Percentiles rank a stretch among this genome's conserved stretches.
phyloP scores from a whole-genome alignment of 208 protist species.

The Leishmania tarentolae region DNA sequence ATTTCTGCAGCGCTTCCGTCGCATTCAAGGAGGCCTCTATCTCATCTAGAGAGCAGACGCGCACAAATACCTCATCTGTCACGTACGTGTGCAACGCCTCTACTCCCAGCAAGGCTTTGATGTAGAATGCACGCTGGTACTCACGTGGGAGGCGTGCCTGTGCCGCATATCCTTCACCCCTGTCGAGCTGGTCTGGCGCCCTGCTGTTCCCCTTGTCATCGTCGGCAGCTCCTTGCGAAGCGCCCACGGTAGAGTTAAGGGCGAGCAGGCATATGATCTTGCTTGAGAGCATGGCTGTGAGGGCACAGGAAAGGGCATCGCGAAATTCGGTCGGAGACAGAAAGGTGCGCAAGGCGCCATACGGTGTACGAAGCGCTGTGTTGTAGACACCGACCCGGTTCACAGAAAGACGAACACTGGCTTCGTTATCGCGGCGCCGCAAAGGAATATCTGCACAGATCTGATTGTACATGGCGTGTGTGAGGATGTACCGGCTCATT shows the following conservation, averaged over 20 bases:
- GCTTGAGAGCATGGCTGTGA: slow-evolving; percentile 42
- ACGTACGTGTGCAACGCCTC: slow-evolving; percentile 56
- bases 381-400: slow-evolving; percentile 49
- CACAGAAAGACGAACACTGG: slow-evolving; percentile 36
- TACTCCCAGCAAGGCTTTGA: slow-evolving; percentile 65
- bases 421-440: slow-evolving; percentile 15
- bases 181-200: background rate
- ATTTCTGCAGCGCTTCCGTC: slow-evolving; percentile 35
- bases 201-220: background rate
- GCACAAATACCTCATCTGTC: slow-evolving; percentile 44
- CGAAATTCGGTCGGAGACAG: slow-evolving; percentile 66
- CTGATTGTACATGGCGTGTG: slow-evolving; percentile 8
- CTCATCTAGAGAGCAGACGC: slow-evolving; percentile 59
- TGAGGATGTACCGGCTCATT: background rate
- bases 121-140: slow-evolving; percentile 48
- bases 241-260: background rate
- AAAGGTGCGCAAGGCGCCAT: slow-evolving; percentile 42
- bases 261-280: slow-evolving; percentile 24
- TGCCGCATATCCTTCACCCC: background rate
- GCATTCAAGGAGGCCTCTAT: slow-evolving; percentile 38
- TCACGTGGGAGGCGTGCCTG: background rate
- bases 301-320: slow-evolving; percentile 45
- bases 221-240: background rate
- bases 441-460: slow-evolving; percentile 11
- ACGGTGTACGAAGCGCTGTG: slow-evolving; percentile 55